phyloP scores from a whole-genome alignment of 805 yeast species.

The Yamadazyma ubonensis region DNA sequence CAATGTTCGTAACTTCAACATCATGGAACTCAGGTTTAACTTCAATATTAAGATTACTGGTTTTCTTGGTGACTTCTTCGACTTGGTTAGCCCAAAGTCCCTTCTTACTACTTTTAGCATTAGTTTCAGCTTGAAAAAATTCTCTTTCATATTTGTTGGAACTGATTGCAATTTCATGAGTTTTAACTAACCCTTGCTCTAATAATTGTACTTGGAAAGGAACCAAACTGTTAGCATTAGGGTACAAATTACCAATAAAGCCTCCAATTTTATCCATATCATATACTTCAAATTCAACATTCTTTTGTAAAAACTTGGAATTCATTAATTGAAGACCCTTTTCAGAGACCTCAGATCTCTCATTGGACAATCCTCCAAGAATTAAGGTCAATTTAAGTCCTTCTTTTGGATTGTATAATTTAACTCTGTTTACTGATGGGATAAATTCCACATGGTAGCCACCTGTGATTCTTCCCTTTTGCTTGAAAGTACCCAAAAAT shows the following conservation, averaged over 20 bases:
- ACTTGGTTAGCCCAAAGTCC: constrained; percentile 67
- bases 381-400: constrained; percentile 67
- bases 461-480: constrained; percentile 63
- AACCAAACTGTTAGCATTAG: constrained; percentile 42
- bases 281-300: constrained; percentile 65
- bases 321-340: constrained; percentile 55
- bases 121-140: constrained; percentile 59
- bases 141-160: constrained; percentile 55
- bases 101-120: constrained; percentile 51
- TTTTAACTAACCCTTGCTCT: constrained; percentile 59
- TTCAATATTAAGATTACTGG: constrained; percentile 10
- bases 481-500: constrained; percentile 65
- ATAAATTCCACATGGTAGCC: constrained; percentile 65
- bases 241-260: constrained; percentile 68
- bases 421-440: constrained; percentile 63
- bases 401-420: constrained; percentile 68
- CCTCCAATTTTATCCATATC: constrained; percentile 77
- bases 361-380: constrained; percentile 66
- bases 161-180: constrained; percentile 64
- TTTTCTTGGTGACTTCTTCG: constrained; percentile 5
- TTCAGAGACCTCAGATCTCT: constrained; percentile 37
- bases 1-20: constrained; percentile 52
- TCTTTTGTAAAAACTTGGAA: constrained; percentile 64
- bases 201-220: constrained; percentile 62
- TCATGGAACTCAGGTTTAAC: constrained; percentile 48